Percentiles rank a stretch among this genome's conserved stretches.
Conservation (phyloP, 176 grass and related monocot genomes). For the Areca catechu region DNA sequence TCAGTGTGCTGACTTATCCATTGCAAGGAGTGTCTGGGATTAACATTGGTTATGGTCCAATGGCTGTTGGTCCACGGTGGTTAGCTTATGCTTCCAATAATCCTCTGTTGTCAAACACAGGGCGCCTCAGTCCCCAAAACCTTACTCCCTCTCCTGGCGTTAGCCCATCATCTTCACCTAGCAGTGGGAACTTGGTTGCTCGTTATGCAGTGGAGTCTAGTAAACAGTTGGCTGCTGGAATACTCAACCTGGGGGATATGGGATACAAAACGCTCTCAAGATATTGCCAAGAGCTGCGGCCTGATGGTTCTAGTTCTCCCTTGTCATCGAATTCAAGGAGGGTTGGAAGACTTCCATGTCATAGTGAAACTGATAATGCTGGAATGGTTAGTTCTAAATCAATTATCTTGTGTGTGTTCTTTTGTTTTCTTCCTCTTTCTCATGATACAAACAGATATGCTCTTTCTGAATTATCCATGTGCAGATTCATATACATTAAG, state of each 20-base stretch:
- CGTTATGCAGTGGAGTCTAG: conserved; percentile 98
- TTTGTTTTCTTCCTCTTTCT: neutral
- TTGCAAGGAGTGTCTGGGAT: conserved; percentile 78
- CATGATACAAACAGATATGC: too few species aligned
- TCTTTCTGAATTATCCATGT: too few species aligned
- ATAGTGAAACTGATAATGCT: conserved; percentile 77
- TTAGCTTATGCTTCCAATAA: conserved; percentile 83
- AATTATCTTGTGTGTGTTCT: neutral
- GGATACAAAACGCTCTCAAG: conserved; percentile 87
- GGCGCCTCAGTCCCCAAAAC: conserved; percentile 91
- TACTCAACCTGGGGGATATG: conserved; percentile 96
- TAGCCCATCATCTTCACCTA: conserved; percentile 92
- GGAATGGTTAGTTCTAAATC: conserved; percentile 66
- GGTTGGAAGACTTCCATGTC: conserved; percentile 67
- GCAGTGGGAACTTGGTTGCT: conserved; percentile 93
- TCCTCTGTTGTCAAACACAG: conserved; percentile 69
- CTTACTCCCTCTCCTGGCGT: conserved; percentile 92
- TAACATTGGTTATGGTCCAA: conserved; percentile 89
- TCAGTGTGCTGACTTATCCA: conserved; percentile 86
- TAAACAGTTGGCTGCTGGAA: conserved; percentile 93
- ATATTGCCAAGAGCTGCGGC: conserved; percentile 87
- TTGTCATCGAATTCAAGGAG: conserved; percentile 83
- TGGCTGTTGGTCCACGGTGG: conserved; percentile 95
- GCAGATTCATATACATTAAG: too few species aligned
- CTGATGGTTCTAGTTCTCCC: conserved; percentile 82